Conservation (phyloP, 495 filamentous ascomycete genomes). For the Aspergillus sparsus region DNA sequence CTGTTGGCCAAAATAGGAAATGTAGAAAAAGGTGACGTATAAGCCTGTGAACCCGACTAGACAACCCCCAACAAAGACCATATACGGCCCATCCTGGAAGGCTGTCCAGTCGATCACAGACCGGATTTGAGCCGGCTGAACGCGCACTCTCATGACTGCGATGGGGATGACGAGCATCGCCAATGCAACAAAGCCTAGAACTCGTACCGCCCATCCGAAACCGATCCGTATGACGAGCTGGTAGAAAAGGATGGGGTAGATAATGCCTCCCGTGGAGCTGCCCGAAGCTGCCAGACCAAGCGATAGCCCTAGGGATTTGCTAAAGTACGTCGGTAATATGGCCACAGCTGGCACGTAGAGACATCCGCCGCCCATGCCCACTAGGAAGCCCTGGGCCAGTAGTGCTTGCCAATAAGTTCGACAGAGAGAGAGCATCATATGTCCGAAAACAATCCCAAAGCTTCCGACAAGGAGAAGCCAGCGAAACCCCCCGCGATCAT, state of each 20-base stretch:
- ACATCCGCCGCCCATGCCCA: conserved; percentile 39
- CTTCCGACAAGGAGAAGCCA: conserved; percentile 28
- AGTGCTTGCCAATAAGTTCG: conserved; percentile 40
- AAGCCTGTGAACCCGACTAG: conserved; percentile 25
- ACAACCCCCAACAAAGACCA: conserved; percentile 26
- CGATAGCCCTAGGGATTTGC: conserved; percentile 36
- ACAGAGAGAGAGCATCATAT: conserved; percentile 48
- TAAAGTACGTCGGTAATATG: conserved; percentile 44
- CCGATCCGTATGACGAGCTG: conserved; percentile 45
- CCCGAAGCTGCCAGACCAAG: conserved; percentile 46
- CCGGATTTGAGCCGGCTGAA: conserved; percentile 13
- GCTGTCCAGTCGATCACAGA: conserved; percentile 31
- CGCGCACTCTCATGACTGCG: conserved; percentile 31
- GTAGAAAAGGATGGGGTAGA: conserved; percentile 55
- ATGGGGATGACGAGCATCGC: conserved; percentile 38
- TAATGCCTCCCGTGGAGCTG: conserved; percentile 46
- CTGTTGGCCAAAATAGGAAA: conserved; percentile 21
- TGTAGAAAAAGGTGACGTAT: conserved; percentile 31
- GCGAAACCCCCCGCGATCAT: conserved; percentile 42
- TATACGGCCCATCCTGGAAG: conserved; percentile 34
- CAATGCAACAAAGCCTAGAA: conserved; percentile 52
- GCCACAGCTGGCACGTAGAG: conserved; percentile 44
- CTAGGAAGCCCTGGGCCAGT: conserved; percentile 38
- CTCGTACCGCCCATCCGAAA: conserved; percentile 54
- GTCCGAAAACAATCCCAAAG: conserved; percentile 41